Percentiles rank a stretch among this genome's conserved stretches.
phyloP scores from a whole-genome alignment of 73 alveolate species.

The Paramecium biaurelia region DNA sequence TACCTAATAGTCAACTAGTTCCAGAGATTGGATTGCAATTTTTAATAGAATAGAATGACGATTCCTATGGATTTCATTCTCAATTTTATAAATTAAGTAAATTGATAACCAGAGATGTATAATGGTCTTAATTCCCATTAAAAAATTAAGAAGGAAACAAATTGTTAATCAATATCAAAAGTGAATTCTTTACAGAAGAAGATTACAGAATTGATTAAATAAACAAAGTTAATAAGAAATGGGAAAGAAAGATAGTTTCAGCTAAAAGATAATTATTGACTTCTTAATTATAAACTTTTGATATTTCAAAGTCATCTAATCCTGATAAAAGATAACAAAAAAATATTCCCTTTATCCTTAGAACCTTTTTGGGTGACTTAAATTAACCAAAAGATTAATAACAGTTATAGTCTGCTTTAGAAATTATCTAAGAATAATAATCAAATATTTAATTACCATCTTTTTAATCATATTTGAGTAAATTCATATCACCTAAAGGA shows the following conservation, averaged over 20 bases:
- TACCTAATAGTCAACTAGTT: not conserved
- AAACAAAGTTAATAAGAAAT: slow-evolving; percentile 43
- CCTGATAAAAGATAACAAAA: slow-evolving; percentile 48
- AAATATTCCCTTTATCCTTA: not conserved
- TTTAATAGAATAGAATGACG: slow-evolving; percentile 6
- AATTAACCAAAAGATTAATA: not conserved
- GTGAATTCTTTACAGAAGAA: slow-evolving; percentile 59
- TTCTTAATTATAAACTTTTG: slow-evolving; percentile 33
- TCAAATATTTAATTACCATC: not conserved
- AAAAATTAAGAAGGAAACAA: not conserved
- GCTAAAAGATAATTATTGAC: slow-evolving; percentile 18
- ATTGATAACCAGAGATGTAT: not conserved
- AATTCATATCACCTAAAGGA: slow-evolving; percentile 48
- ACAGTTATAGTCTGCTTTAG: not conserved
- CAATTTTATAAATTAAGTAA: not conserved
- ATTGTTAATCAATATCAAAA: slow-evolving; percentile 15
- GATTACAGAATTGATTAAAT: slow-evolving; percentile 55
- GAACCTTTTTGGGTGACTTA: slow-evolving; percentile 50
- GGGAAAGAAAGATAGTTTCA: slow-evolving; percentile 23
- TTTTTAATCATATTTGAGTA: not conserved
- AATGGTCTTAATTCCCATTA: not conserved
- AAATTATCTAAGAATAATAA: not conserved
- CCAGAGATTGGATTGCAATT: not conserved
- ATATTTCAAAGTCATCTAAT: not conserved
- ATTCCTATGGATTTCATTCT: not conserved